Base-by-base conservation (phyloP, 345 rosid species). In the Brassica nigra region DNA sequence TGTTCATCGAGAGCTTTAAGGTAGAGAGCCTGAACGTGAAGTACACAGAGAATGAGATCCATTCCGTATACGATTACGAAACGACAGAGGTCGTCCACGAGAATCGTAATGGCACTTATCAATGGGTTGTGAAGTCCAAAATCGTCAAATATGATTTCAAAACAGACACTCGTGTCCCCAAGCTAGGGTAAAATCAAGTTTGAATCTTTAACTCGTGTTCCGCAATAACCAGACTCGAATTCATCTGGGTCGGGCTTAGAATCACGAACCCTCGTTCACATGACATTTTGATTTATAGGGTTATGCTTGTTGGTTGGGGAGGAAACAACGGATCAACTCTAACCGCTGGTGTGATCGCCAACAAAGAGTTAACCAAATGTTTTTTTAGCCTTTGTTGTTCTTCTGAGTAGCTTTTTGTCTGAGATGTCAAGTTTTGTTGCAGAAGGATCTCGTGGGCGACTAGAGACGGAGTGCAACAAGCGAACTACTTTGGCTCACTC, bases 401-500 rank as follows among this genome's bases (percentile, higher is more conserved):
- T 58, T 73, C 8, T 9, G 70, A 33, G 20, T 66, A 5, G 52
- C 8, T 49, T 73, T 66, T 62, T 30, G 8, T 5, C 28, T 79
- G 23, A 65, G 11, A 20, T 27, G 62, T 54, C 0, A 0, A 20
- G 30, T 28, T 1, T 47, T 28, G n/a, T n/a, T 62, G n/a, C 82
- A 94, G 99, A 83, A 97, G 97, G 82, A 91, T 95, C 79, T 95
- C 99, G 9, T 95, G 99, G 99, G 97, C 97, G 31, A 95, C 99
- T 2, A 95, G 91, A 83, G 99, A 95, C 83, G 93, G 89, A 68
- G 97, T 93, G 70, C 99, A 95, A 65, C 98, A 90, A 78, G 95
- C 99, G 4, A 95, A 95, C 82, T 95, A 93, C 83, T 95, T 95
- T 77, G 99, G 99, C 3, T 95, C 99, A 0, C 90, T 95, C 0